A percentile compares a stretch with the other conserved stretches of the same genome.
phyloP scores from a whole-genome alignment of 2,329 filamentous ascomycete genomes.

The Diplocarpon rosae region DNA sequence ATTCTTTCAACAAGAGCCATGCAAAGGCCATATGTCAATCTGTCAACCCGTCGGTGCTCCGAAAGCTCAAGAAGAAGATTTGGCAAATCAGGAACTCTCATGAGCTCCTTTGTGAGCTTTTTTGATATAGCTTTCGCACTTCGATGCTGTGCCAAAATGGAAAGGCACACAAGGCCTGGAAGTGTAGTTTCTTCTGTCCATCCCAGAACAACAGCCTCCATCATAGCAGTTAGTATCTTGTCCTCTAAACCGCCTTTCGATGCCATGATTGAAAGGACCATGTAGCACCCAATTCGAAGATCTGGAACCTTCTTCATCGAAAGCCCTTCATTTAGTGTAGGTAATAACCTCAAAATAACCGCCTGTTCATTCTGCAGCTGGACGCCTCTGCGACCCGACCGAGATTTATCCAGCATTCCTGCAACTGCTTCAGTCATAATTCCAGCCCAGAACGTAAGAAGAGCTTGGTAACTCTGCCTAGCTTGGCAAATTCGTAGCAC shows the following conservation, averaged over 20 bases:
- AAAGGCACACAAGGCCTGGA: constrained; percentile 67
- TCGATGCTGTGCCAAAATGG: constrained; percentile 72
- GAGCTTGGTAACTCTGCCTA: constrained; percentile 61
- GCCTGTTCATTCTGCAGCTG: constrained; percentile 75
- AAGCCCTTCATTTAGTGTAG: constrained; percentile 65
- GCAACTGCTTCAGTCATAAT: constrained; percentile 78
- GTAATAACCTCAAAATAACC: constrained; percentile 56
- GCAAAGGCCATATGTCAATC: constrained; percentile 61
- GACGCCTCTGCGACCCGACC: constrained; percentile 64
- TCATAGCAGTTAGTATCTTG: constrained; percentile 68
- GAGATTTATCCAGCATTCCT: constrained; percentile 65
- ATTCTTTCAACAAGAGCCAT: constrained; percentile 51
- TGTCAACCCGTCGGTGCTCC: constrained; percentile 56
- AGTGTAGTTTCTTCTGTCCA: constrained; percentile 65
- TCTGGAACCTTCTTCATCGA: constrained; percentile 65
- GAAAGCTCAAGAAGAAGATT: constrained; percentile 49
- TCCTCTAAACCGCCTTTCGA: constrained; percentile 74
- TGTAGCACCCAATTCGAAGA: constrained; percentile 78
- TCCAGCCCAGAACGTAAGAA: constrained; percentile 86
- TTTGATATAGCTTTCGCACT: constrained; percentile 57
- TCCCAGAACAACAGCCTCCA: constrained; percentile 74
- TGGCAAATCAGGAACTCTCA: constrained; percentile 52
- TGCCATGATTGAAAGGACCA: constrained; percentile 77
- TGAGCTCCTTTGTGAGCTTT: constrained; percentile 56
- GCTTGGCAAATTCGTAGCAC: constrained; percentile 62